Evolutionary conservation across 2,329 filamentous ascomycete species (phyloP), one percentile per base, ranked within the genome.

Genomic region (Madurella fahalii): DNA sequence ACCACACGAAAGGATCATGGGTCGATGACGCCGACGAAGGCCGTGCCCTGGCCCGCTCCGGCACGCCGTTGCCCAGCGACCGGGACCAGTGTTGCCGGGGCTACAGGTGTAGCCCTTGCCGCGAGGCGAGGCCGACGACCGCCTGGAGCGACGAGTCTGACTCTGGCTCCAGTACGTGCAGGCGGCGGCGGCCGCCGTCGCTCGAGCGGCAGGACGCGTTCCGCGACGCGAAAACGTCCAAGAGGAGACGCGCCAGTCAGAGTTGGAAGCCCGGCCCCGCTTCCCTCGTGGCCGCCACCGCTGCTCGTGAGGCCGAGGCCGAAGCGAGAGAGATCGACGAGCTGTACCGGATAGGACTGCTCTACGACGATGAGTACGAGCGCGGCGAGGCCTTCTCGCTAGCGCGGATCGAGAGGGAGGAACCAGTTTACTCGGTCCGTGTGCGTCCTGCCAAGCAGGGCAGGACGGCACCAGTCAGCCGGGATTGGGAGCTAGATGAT

Each of bases 151-250:
- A 25, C 7, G 25, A 25, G 25, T 25, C 25, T 7, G 25, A 7
- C 25, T 25, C 17, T 7, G 25, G 25, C 25, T 25, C 17, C 16
- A 31, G 37, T 30, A 32, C 39, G 8, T 41, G 18, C 42, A 46
- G 44, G 30, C 49, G 70, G 25, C 49, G 70, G 25, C 68, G 72
- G 9, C 66, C 65, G 9, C 76, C 76, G 2, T 71, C 69, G 1
- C 68, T 78, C 18, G 75, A 76, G 58, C 67, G 76, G 9, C 71
- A 78, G 60, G 74, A 77, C 42, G 76, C 76, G 5, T 79, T 79
- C 40, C 67, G 71, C 43, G 74, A 76, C 44, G 65, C 66, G 4
- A 65, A 66, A 17, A 77, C 74, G 0, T 58, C 66, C 48, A 75
- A 71, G 64, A 54, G 47, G 37, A 31, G 51, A n/a, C 34, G 43